Percentiles rank a stretch among this genome's conserved stretches.
These are phyloP conservation scores for Diospyros lotus DNA, from an alignment of 148 eudicot species.

Conservation along the genomic window DNA sequence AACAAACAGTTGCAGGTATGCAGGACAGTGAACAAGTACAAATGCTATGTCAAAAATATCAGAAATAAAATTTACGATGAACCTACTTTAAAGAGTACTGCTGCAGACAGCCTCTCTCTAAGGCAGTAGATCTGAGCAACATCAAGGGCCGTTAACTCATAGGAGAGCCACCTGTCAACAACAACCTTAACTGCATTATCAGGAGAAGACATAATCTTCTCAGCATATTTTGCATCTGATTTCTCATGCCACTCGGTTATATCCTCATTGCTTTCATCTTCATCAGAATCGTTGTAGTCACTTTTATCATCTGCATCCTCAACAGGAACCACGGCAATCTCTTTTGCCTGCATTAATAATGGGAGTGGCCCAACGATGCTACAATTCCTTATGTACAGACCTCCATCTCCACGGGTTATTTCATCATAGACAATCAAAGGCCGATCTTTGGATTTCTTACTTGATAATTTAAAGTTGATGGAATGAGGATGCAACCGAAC, in stretches of 20 bases:
- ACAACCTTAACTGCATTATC: conserved; percentile 62
- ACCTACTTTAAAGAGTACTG: conserved; percentile 70
- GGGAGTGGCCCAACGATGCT: conserved; percentile 67
- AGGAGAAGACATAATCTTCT: conserved; percentile 68
- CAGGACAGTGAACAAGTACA: background rate
- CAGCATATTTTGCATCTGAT: conserved; percentile 25
- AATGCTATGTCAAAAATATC: background rate
- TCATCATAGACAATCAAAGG: conserved; percentile 73
- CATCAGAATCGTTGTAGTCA: conserved; percentile 25
- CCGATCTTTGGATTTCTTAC: conserved; percentile 12
- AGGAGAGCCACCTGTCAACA: conserved; percentile 82
- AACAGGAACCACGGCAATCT: conserved; percentile 73
- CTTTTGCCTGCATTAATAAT: conserved; percentile 61
- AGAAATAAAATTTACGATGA: background rate
- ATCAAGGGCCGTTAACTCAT: conserved; percentile 70
- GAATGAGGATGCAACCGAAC: conserved; percentile 60
- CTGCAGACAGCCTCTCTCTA: conserved; percentile 83
- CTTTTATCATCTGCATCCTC: conserved; percentile 25
- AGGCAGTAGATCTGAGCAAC: conserved; percentile 93
- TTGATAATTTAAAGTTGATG: conserved; percentile 27
- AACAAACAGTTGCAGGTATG: background rate
- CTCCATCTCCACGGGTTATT: conserved; percentile 77
- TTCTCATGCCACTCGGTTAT: conserved; percentile 21
- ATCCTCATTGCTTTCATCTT: conserved; percentile 39
- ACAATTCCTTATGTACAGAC: conserved; percentile 54